Base-by-base conservation (phyloP, 257 asterid species). In the Solanum tarijense region DNA sequence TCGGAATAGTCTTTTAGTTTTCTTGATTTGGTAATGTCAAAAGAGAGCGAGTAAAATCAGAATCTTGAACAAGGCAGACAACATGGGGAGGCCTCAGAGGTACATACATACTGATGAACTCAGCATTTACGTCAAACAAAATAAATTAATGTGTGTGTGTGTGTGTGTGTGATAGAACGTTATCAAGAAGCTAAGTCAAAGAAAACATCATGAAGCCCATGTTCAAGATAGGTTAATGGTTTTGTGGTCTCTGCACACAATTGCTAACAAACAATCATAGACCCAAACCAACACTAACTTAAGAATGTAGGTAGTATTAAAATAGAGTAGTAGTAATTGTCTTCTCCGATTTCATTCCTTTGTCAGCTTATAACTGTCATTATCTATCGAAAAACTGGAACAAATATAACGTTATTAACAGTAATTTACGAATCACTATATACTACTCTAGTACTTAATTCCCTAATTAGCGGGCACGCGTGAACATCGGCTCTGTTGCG, bases 141-240 rank as follows among this genome's bases (percentile, higher is more conserved):
- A 88, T 35, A 83, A 87, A 36, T 38, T 68, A 39, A 39, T 2
- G 2, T 29, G 31, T 29, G 31, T 29, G 31, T 29, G 31, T 29
- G 43, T 39, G 43, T 39, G 43, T 39, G 88, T 89, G 41, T 32
- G 32, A 90, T 89, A 41, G 87, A 60, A 84, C 46, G 38, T 35
- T 32, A 32, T 32, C 0, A 31, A 31, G 84, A 71, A 87, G 89
- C 89, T 13, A 87, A 89, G 92, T 90, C 92, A 87, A 88, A 88
- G 68, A 23, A 58, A 48, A 83, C 88, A 88, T 86, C 89, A 90
- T 68, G 90, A 74, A 86, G 85, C 86, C 92, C 92, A 90, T 87
- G 91, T 88, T 89, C 81, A 81, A 81, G 29, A 48, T 81, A 29
- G n/a, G 39, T 0, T 29, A 4, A 43, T 81, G 68, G 27, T 46